phyloP scores from a whole-genome alignment of 805 yeast species.

The Candida sonorensis region DNA sequence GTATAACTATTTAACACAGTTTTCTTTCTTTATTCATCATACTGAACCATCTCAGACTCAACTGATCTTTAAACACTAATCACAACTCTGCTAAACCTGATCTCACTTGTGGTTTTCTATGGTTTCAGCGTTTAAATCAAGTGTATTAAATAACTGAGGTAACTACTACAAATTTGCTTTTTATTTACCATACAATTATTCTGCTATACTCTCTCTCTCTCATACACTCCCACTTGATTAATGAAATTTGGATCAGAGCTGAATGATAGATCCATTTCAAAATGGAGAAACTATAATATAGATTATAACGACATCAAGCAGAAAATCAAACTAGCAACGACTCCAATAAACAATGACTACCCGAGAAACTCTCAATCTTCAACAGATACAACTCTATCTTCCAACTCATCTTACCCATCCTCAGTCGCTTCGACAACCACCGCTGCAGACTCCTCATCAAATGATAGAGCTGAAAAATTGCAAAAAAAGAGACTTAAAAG shows the following conservation, averaged over 20 bases:
- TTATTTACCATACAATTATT: no score
- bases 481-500: conserved; percentile 21
- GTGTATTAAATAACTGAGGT: no score
- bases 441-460: conserved; percentile 1
- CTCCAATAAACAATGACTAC: conserved; percentile 5
- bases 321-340: conserved; percentile 54
- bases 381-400: conserved; percentile 8
- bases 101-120: no score
- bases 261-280: conserved; percentile 69
- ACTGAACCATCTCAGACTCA: no score
- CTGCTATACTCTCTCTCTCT: no score
- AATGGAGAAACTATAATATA: conserved; percentile 80
- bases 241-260: conserved; percentile 90
- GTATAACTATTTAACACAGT: no score
- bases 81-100: no score
- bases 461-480: conserved; percentile 12
- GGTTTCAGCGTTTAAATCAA: no score
- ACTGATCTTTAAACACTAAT: no score
- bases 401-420: no score
- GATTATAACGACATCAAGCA: conserved; percentile 75
- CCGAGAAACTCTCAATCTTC: conserved; percentile 13
- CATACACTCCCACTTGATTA: neutral
- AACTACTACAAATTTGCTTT: no score
- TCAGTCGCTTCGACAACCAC: conserved; percentile 4
- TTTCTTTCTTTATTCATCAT: no score